phyloP scores from a whole-genome alignment of 257 asterid species.

The Solanum habrochaites region DNA sequence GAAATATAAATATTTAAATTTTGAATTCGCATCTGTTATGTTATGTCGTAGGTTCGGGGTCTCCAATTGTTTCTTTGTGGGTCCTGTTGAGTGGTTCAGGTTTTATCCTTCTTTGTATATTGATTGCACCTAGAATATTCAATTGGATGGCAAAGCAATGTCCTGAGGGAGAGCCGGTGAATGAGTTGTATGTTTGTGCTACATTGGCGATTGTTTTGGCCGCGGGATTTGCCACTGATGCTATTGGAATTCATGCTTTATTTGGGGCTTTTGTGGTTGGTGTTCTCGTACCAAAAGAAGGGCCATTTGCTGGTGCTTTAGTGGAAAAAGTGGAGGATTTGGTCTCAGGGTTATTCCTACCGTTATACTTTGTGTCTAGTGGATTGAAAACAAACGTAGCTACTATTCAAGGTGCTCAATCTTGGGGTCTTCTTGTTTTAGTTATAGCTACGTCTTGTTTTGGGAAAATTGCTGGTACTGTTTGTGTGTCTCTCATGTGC shows the following conservation, averaged over 20 bases:
- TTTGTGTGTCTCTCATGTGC: slow-evolving; percentile 20
- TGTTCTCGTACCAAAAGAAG: slow-evolving; percentile 21
- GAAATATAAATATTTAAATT: not conserved
- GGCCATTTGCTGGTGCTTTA: not conserved
- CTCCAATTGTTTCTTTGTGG: slow-evolving; percentile 15
- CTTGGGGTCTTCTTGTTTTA: slow-evolving; percentile 46
- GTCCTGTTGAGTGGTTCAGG: slow-evolving; percentile 12
- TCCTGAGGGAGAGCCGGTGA: slow-evolving; percentile 35
- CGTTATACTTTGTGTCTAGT: slow-evolving; percentile 14
- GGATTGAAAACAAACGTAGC: not conserved
- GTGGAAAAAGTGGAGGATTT: not conserved
- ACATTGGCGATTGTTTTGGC: slow-evolving; percentile 16
- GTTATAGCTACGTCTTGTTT: slow-evolving; percentile 32
- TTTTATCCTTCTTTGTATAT: slow-evolving; percentile 18
- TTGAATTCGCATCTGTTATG: not conserved
- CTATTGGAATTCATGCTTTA: slow-evolving; percentile 44
- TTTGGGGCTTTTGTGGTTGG: slow-evolving; percentile 53
- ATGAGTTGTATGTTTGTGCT: slow-evolving; percentile 36
- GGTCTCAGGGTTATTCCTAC: slow-evolving; percentile 33
- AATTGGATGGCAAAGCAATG: slow-evolving; percentile 34
- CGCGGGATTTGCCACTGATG: slow-evolving; percentile 24
- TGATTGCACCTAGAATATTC: slow-evolving; percentile 25
- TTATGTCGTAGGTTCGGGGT: not conserved
- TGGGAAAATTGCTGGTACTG: slow-evolving; percentile 37
- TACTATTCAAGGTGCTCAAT: not conserved